phyloP scores from a whole-genome alignment of 2,329 filamentous ascomycete genomes.

The Ceratocystiopsis brevicomis region DNA sequence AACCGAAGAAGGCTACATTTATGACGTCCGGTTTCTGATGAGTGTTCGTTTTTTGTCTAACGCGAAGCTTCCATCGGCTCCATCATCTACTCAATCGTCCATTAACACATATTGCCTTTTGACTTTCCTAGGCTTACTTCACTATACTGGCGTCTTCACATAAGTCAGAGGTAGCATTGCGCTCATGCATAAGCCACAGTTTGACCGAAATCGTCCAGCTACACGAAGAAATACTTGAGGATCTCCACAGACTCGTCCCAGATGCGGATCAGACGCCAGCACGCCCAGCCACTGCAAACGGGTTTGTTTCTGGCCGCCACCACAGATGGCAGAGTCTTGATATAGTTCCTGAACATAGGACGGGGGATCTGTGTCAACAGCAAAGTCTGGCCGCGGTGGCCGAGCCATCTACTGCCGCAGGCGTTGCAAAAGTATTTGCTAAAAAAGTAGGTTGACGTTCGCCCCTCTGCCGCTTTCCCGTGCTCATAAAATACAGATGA shows the following conservation, averaged over 20 bases:
- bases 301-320: not conserved
- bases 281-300: conserved; percentile 12
- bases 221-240: conserved; percentile 62
- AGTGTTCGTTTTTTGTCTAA: conserved; percentile 33
- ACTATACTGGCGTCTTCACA: conserved; percentile 56
- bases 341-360: conserved; percentile 23
- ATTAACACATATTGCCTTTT: too few relatives aligned
- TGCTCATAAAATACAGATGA: conserved; percentile 34
- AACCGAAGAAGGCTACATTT: conserved; percentile 78
- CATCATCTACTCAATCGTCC: too few relatives aligned
- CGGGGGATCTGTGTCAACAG: conserved; percentile 24
- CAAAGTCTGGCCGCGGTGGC: conserved; percentile 39
- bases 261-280: conserved; percentile 41
- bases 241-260: conserved; percentile 53
- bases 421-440: not conserved
- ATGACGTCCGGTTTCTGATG: conserved; percentile 68
- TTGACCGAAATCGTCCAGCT: conserved; percentile 62
- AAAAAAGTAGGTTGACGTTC: conserved; percentile 1
- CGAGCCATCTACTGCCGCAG: conserved; percentile 27
- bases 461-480: not conserved
- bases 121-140: conserved; percentile 38
- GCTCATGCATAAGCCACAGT: conserved; percentile 60
- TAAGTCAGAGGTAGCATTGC: conserved; percentile 40
- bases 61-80: too few relatives aligned
- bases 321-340: conserved; percentile 30